Evolutionary conservation across 2,329 filamentous ascomycete genomes (phyloP).

Genomic region (Uncinocarpus reesii): DNA sequence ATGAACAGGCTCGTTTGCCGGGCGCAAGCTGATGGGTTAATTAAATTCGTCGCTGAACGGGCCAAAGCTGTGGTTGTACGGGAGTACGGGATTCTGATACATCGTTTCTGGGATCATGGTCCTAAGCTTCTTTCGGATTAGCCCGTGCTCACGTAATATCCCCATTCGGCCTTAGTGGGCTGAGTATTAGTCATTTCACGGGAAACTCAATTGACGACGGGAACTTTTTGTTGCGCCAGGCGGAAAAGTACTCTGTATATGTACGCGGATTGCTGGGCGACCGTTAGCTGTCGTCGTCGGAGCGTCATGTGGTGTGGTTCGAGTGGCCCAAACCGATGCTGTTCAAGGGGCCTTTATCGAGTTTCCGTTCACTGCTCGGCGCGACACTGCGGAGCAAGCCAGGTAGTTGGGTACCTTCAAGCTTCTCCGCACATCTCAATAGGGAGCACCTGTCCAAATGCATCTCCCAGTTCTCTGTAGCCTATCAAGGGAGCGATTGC

Average conservation of each 20-base stretch:
- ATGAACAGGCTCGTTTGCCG: background rate
- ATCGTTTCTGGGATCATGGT: background rate
- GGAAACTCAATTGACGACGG: background rate
- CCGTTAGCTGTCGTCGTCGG: background rate
- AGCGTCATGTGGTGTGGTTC: background rate
- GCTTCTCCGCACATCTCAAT: background rate
- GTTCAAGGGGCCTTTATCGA: background rate
- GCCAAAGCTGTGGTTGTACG: constrained; percentile 4
- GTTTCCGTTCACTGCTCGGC: background rate
- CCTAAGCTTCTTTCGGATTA: constrained; percentile 1
- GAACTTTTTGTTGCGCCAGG: background rate
- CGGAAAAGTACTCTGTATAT: background rate
- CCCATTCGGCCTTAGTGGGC: background rate
- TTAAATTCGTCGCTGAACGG: constrained; percentile 1
- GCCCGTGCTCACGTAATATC: background rate
- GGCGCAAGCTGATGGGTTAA: constrained; percentile 1
- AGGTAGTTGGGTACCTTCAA: background rate
- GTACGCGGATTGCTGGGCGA: background rate
- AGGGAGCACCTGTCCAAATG: background rate
- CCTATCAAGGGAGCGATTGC: background rate
- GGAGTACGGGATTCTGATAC: constrained; percentile 10
- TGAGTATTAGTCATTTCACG: constrained; percentile 10
- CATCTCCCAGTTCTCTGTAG: background rate
- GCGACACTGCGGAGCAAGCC: background rate
- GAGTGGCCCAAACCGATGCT: background rate